These are phyloP conservation scores for Lecanicillium sp. DNA, from an alignment of 2,329 filamentous ascomycete species.

Conservation along the genomic window DNA sequence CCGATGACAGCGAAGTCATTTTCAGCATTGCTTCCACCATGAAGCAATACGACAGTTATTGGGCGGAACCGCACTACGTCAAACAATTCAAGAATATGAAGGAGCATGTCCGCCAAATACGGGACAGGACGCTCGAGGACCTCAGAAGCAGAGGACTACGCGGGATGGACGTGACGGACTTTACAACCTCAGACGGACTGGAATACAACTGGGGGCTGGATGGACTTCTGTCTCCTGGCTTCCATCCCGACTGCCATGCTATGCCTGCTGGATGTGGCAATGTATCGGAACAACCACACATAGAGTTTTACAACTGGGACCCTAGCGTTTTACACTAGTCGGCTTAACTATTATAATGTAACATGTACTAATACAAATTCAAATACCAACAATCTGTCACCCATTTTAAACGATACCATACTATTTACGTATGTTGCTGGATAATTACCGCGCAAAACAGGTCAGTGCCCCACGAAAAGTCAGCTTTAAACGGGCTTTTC, in stretches of 20 bases:
- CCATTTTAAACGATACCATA: too few species aligned
- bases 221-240: background rate
- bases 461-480: too few species aligned
- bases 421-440: too few species aligned
- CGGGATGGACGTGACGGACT: slow-evolving; percentile 6
- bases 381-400: background rate
- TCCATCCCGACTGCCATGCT: background rate
- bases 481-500: too few species aligned
- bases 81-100: slow-evolving; percentile 5
- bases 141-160: background rate
- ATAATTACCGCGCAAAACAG: too few species aligned
- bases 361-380: background rate
- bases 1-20: slow-evolving; percentile 23
- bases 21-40: slow-evolving; percentile 14
- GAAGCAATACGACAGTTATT: slow-evolving; percentile 20
- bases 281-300: background rate
- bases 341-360: background rate
- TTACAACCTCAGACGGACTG: background rate
- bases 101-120: slow-evolving; percentile 3
- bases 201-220: slow-evolving; percentile 1
- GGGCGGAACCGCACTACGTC: slow-evolving; percentile 13
- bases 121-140: background rate
- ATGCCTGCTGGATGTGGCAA: background rate
- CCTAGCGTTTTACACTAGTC: background rate
- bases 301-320: background rate